Percentiles rank a stretch among this genome's conserved stretches.
These are phyloP conservation scores for Tolypocladium pustulatum DNA, from an alignment of 2,329 filamentous ascomycete species.

Conservation along the genomic window DNA sequence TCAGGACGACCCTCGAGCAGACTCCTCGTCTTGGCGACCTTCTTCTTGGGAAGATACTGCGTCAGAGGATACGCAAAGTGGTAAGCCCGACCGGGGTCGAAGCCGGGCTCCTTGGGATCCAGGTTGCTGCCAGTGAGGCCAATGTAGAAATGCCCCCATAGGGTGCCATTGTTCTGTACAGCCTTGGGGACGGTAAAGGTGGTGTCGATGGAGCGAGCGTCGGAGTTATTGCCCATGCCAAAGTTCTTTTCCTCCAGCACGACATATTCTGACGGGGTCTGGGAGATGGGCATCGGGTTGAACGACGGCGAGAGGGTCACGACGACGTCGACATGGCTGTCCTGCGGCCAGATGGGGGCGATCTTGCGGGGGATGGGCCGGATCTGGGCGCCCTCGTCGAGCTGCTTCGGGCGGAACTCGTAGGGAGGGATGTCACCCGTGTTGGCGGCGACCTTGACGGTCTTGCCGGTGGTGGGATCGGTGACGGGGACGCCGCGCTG, in stretches of 20 bases:
- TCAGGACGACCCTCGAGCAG: constrained; percentile 50
- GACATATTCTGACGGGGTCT: constrained; percentile 54
- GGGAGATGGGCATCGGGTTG: constrained; percentile 55
- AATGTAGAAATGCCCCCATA: constrained; percentile 92
- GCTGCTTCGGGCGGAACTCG: constrained; percentile 47
- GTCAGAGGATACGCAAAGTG: constrained; percentile 80
- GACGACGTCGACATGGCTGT: constrained; percentile 69
- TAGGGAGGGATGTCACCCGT: constrained; percentile 52
- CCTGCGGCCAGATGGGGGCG: constrained; percentile 78
- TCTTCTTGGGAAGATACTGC: constrained; percentile 86
- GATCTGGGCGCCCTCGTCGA: constrained; percentile 52
- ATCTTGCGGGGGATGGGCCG: constrained; percentile 58
- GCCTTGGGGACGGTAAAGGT: constrained; percentile 65
- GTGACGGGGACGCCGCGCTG: constrained; percentile 35
- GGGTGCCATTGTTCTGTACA: constrained; percentile 84
- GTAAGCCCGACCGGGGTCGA: constrained; percentile 66
- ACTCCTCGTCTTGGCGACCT: constrained; percentile 76
- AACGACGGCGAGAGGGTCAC: constrained; percentile 75
- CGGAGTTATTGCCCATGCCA: constrained; percentile 65
- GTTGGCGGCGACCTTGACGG: constrained; percentile 42
- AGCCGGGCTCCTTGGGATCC: constrained; percentile 63
- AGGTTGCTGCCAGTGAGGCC: constrained; percentile 64
- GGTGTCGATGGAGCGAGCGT: constrained; percentile 67
- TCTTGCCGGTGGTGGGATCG: constrained; percentile 37
- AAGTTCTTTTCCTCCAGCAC: constrained; percentile 76